Evolutionary conservation across 2,329 filamentous ascomycete species (phyloP), one percentile per base, ranked within the genome.

Genomic region (Paramyrothecium roridum): DNA sequence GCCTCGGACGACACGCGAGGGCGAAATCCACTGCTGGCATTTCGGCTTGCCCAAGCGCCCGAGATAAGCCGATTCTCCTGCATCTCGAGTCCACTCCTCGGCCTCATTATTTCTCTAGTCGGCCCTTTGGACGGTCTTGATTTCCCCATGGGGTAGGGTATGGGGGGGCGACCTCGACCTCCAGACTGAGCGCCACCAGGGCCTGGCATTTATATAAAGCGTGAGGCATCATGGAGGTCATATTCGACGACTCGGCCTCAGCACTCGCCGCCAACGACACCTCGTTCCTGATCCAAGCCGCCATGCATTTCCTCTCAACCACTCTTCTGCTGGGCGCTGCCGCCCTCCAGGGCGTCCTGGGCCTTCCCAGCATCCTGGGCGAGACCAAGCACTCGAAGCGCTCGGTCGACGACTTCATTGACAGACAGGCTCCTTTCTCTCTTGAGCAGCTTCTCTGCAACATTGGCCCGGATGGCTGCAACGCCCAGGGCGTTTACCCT

Each of bases 371-470:
- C 59, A 61, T 37, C 54, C 34, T 67, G 61, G 57, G 49, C 21
- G 46, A 52, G 63, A 67, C 69, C 62, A 64, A 67, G 30, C 58
- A 81, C 49, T 60, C 74, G 55, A 82, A 77, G 63, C 73, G 79
- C 50, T 72, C 74, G 22, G 77, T 85, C 16, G 78, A 82, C 59
- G 71, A 73, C 33, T 87, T 81, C 65, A 74, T 87, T 59, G 66
- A 75, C 30, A 75, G 72, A 0, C 77, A 86, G 66, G 77, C 73
- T 17, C 75, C 79, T 8, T 74, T 83, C 61, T 80, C 84, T 3
- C 63, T 83, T 26, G 65, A 72, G 11, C 73, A 80, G 55, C 71
- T 86, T 23, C 67, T 85, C 40, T 83, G 80, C 71, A 87, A 86
- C 63, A 85, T 87, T 59, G 84, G 84, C 3, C 67, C 80, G 11